Evolutionary conservation across 208 protist genomes (phyloP).

Genomic region (Balamuthia mandrillaris): DNA sequence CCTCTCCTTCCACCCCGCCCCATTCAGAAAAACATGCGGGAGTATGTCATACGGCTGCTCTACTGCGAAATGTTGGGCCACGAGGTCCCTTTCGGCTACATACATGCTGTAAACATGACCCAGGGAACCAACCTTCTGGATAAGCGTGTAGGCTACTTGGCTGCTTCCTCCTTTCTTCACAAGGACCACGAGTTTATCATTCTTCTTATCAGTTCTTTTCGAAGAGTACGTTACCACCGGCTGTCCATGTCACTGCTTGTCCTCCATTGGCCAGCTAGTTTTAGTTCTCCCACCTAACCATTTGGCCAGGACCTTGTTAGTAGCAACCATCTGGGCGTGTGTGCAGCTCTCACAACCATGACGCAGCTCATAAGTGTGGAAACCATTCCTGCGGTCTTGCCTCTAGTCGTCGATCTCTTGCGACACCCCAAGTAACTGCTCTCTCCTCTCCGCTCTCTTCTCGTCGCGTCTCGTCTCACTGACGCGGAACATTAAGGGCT

Average conservation of each 20-base stretch:
- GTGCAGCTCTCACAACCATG: constrained; percentile 83
- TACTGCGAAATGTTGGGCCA: constrained; percentile 94
- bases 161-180: constrained; percentile 78
- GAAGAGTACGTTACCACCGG: constrained; percentile 46
- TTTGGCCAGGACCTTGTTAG: constrained; percentile 77
- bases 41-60: constrained; percentile 72
- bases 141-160: constrained; percentile 82
- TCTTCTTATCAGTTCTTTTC: constrained; percentile 89
- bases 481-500: constrained; percentile 54
- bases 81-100: constrained; percentile 85
- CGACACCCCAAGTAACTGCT: constrained; percentile 52
- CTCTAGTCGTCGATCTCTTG: constrained; percentile 63
- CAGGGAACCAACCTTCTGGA: constrained; percentile 50
- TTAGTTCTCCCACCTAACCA: neutral
- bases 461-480: too few relatives aligned
- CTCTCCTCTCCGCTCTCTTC: too few relatives aligned
- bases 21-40: constrained; percentile 38
- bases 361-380: constrained; percentile 79
- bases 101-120: constrained; percentile 93
- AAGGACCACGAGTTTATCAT: constrained; percentile 86
- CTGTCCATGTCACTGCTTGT: too few relatives aligned
- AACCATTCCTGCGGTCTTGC: constrained; percentile 80
- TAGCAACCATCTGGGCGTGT: constrained; percentile 83
- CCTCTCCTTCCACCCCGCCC: too few relatives aligned
- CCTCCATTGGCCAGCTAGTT: neutral